Percentiles rank a stretch among this genome's conserved stretches.
phyloP scores from a whole-genome alignment of 2,329 filamentous ascomycete species.

The Leptographium lundbergii region DNA sequence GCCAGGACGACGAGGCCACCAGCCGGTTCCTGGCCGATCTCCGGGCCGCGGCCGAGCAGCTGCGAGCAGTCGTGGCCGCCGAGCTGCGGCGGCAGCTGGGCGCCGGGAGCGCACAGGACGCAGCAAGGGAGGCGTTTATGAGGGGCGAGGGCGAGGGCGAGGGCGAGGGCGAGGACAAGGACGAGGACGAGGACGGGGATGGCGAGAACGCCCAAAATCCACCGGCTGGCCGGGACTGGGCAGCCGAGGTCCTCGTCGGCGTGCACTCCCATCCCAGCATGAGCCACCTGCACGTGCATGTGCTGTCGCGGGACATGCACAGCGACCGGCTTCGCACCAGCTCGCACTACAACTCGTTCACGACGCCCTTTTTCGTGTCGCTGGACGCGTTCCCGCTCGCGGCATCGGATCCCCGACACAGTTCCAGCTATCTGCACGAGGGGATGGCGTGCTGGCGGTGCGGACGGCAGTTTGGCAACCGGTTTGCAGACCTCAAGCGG shows the following conservation, averaged over 20 bases:
- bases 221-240: conserved; percentile 69
- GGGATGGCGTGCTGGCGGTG: conserved; percentile 82
- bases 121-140: conserved; percentile 53
- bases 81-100: conserved; percentile 64
- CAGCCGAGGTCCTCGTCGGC: conserved; percentile 58
- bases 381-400: conserved; percentile 69
- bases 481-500: conserved; percentile 59
- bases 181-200: too few relatives aligned
- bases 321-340: conserved; percentile 60
- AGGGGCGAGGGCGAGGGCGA: conserved; percentile 39
- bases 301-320: conserved; percentile 68
- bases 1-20: background rate
- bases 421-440: background rate
- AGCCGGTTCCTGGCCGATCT: conserved; percentile 53
- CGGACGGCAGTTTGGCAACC: conserved; percentile 57
- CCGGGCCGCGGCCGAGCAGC: conserved; percentile 43
- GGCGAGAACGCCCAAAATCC: conserved; percentile 16
- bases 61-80: conserved; percentile 53
- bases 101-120: conserved; percentile 48
- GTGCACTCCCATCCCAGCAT: conserved; percentile 84
- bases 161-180: conserved; percentile 46
- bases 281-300: conserved; percentile 83
- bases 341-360: conserved; percentile 90
- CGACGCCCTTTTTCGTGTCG: conserved; percentile 69
- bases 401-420: conserved; percentile 43